These are phyloP conservation scores for Candida taoyuanica DNA, from an alignment of 805 yeast species.

Conservation along the genomic window DNA sequence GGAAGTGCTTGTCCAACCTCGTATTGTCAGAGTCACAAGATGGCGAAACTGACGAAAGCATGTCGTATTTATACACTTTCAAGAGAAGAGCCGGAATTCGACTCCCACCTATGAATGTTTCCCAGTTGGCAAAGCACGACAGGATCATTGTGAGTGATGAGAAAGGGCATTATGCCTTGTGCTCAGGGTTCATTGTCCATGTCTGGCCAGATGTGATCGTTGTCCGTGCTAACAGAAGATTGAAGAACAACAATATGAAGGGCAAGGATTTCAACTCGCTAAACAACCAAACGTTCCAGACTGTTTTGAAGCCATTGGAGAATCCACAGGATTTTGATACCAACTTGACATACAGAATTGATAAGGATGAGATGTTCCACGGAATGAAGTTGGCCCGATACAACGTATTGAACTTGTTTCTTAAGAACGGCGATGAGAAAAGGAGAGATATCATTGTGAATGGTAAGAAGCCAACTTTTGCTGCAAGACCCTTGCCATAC, in stretches of 20 bases:
- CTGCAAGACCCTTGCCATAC: constrained; percentile 22
- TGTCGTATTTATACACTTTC: constrained; percentile 45
- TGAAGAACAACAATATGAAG: constrained; percentile 34
- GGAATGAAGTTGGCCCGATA: constrained; percentile 74
- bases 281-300: constrained; percentile 47
- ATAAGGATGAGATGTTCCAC: constrained; percentile 71
- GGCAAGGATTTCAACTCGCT: constrained; percentile 37
- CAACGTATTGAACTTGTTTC: constrained; percentile 67
- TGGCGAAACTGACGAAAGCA: constrained; percentile 19
- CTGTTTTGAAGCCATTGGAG: constrained; percentile 35
- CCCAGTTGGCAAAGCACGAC: constrained; percentile 57
- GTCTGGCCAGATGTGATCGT: constrained; percentile 41
- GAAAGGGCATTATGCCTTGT: constrained; percentile 67
- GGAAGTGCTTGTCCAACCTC: constrained; percentile 53
- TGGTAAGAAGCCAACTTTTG: constrained; percentile 27
- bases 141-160: constrained; percentile 75
- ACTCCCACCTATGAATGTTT: constrained; percentile 24
- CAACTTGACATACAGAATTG: constrained; percentile 52
- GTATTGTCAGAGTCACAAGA: constrained; percentile 31
- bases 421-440: constrained; percentile 35
- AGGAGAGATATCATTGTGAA: constrained; percentile 34
- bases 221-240: constrained; percentile 50
- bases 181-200: constrained; percentile 51
- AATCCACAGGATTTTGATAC: constrained; percentile 8
- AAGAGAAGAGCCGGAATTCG: constrained; percentile 29